phyloP scores from a whole-genome alignment of 169 alveolate species.

The Hepatocystis sp. region DNA sequence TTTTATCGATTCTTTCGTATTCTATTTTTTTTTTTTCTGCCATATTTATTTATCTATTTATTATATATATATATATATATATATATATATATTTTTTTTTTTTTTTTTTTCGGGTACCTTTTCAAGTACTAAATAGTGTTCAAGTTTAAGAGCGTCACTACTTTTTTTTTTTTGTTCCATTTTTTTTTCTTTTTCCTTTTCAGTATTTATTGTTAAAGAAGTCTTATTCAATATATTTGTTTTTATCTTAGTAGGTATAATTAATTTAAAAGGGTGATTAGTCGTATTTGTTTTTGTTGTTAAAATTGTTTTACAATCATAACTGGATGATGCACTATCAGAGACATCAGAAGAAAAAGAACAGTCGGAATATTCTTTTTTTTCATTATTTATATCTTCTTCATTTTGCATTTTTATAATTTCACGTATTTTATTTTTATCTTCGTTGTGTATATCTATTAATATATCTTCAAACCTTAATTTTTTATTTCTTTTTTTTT shows the following conservation, averaged over 20 bases:
- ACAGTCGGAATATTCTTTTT: neutral
- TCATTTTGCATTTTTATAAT: constrained; percentile 42
- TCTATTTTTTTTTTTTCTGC: too few relatives aligned
- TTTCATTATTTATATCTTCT: constrained; percentile 1
- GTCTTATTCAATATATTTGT: neutral
- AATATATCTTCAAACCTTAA: neutral
- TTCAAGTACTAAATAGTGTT: constrained; percentile 40
- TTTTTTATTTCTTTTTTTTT: constrained; percentile 24
- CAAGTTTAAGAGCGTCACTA: constrained; percentile 6
- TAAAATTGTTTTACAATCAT: constrained; percentile 85
- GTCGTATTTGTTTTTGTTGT: constrained; percentile 85
- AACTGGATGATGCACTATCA: constrained; percentile 4
- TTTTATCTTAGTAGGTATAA: constrained; percentile 41
- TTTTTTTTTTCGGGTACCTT: constrained; percentile 10
- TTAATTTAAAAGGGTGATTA: constrained; percentile 82
- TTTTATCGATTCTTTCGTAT: too few relatives aligned
- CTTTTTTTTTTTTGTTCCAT: neutral
- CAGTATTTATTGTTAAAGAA: constrained; percentile 3
- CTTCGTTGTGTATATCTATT: constrained; percentile 19
- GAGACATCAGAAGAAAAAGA: constrained; percentile 4
- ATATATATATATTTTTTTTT: neutral
- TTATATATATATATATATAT: neutral
- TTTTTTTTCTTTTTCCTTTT: neutral
- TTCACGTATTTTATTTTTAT: constrained; percentile 46
- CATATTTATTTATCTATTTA: constrained; percentile 19